Evolutionary conservation across 371 early-diverging fungal species (phyloP).

Genomic region (Mortierella sp.): DNA sequence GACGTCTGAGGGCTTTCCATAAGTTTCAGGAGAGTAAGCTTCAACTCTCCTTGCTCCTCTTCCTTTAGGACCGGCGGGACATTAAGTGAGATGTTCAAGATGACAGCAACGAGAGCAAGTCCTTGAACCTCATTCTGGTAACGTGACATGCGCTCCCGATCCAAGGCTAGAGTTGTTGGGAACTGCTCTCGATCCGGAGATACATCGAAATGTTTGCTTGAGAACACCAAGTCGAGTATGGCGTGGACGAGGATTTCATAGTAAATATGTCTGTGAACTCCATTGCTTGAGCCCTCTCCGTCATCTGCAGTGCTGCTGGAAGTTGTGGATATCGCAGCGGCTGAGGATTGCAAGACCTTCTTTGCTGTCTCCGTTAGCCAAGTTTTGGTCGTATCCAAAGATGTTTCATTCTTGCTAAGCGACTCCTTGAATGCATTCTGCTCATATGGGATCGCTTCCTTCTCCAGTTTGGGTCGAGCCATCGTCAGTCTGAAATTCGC

Average conservation of each 20-base stretch:
- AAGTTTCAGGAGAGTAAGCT: constrained; percentile 31
- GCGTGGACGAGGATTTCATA: constrained; percentile 36
- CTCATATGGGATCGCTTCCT: constrained; percentile 51
- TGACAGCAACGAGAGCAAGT: constrained; percentile 23
- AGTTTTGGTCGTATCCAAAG: constrained; percentile 15
- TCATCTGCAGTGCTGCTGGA: background rate
- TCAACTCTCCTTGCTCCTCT: constrained; percentile 18
- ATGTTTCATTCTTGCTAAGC: constrained; percentile 16
- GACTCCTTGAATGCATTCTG: constrained; percentile 27
- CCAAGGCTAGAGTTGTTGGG: constrained; percentile 39
- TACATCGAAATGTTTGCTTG: constrained; percentile 16
- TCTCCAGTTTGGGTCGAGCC: constrained; percentile 41
- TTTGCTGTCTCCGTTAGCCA: constrained; percentile 37
- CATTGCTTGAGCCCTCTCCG: background rate
- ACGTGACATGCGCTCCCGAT: constrained; percentile 28
- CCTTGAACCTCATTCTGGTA: constrained; percentile 54
- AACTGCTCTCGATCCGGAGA: constrained; percentile 15
- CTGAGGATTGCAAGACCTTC: background rate
- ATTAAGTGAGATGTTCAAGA: constrained; percentile 32
- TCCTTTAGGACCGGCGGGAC: constrained; percentile 20
- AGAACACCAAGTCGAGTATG: constrained; percentile 41
- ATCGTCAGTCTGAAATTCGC: constrained; percentile 42
- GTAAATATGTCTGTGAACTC: constrained; percentile 3
- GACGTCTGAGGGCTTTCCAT: constrained; percentile 33
- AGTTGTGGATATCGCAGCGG: background rate